Conservation (phyloP, 1,284 basidiomycete species). For the Pyrrhoderma lamaoense region DNA sequence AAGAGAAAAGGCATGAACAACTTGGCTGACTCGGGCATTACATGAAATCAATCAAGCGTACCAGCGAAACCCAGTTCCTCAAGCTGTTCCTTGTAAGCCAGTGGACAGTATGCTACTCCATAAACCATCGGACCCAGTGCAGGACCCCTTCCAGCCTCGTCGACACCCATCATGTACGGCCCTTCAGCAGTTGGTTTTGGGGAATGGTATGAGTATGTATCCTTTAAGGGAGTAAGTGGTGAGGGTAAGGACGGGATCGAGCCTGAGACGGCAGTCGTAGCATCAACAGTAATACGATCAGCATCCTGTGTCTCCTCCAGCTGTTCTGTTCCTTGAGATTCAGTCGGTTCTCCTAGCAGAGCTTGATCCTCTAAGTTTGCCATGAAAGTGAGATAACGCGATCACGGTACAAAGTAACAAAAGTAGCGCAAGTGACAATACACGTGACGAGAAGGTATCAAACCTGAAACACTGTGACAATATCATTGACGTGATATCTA, state of each 20-base stretch:
- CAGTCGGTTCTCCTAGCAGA: too few species aligned
- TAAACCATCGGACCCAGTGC: slow-evolving; percentile 94
- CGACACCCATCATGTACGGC: slow-evolving; percentile 88
- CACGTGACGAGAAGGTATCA: too few species aligned
- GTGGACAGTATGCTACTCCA: slow-evolving; percentile 88
- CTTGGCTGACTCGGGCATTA: too few species aligned
- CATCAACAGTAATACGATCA: slow-evolving; percentile 1
- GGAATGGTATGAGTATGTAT: slow-evolving; percentile 83
- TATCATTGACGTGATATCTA: too few species aligned
- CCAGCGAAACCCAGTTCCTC: slow-evolving; percentile 87
- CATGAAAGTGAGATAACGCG: too few species aligned
- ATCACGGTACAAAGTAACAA: too few species aligned
- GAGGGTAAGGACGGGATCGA: slow-evolving; percentile 45
- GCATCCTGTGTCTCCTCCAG: too few species aligned
- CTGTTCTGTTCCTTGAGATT: too few species aligned
- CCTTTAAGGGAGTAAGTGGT: slow-evolving; percentile 49
- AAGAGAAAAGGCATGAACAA: too few species aligned
- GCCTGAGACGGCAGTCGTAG: slow-evolving; percentile 4
- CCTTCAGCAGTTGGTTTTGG: slow-evolving; percentile 54
- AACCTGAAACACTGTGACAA: too few species aligned
- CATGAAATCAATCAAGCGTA: slow-evolving; percentile 24
- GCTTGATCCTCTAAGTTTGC: too few species aligned
- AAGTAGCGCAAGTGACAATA: too few species aligned
- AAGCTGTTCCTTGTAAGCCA: slow-evolving; percentile 67
- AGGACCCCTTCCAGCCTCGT: slow-evolving; percentile 94